Percentiles rank a stretch among this genome's conserved stretches.
phyloP scores from a whole-genome alignment of 148 eudicot species.

The Rhododendron henanense region DNA sequence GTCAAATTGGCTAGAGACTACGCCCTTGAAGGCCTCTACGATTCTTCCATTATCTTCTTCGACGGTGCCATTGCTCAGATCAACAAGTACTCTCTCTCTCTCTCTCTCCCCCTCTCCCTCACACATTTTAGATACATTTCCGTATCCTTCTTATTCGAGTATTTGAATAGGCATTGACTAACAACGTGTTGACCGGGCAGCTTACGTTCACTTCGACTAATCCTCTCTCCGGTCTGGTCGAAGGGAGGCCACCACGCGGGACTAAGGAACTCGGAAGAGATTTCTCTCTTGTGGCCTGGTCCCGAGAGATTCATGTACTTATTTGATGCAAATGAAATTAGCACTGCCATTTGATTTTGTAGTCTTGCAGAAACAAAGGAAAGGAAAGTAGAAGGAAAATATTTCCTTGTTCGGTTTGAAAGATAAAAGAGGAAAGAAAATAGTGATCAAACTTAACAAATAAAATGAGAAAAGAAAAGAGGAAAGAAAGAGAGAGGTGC shows the following conservation, averaged over 20 bases:
- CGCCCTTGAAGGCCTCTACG: slow-evolving; percentile 89
- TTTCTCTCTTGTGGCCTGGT: too few relatives aligned
- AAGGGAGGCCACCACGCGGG: too few relatives aligned
- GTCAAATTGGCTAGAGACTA: slow-evolving; percentile 91
- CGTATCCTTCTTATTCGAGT: background rate
- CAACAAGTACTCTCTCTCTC: slow-evolving; percentile 58
- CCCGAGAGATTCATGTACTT: background rate
- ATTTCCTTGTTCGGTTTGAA: background rate
- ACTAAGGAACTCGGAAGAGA: background rate
- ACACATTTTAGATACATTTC: background rate
- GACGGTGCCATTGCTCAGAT: slow-evolving; percentile 99
- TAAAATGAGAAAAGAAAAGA: background rate
- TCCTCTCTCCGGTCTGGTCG: too few relatives aligned
- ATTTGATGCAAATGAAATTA: background rate
- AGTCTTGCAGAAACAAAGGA: background rate
- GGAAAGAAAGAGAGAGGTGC: background rate
- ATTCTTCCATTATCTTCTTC: slow-evolving; percentile 93
- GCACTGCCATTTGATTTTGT: background rate
- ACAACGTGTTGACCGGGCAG: background rate
- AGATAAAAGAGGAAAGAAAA: background rate
- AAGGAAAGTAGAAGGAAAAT: background rate
- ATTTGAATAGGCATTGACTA: background rate
- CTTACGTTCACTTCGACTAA: too few relatives aligned
- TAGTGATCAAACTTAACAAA: background rate
- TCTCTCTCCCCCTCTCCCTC: too few relatives aligned